phyloP scores from a whole-genome alignment of 805 yeast genomes.

The Starmerella cellae region DNA sequence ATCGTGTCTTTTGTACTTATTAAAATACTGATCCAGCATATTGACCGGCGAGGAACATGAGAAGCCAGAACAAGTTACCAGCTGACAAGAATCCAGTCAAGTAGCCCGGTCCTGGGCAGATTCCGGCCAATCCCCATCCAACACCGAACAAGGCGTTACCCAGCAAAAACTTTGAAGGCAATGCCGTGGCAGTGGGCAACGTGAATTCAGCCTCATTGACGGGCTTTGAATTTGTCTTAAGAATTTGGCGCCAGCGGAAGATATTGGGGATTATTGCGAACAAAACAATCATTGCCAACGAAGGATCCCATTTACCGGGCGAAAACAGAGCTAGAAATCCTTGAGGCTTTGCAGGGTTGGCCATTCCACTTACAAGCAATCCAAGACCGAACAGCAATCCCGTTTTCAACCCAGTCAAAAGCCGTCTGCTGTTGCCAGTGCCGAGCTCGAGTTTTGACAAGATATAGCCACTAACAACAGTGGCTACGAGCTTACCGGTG shows the following conservation, averaged over 20 bases:
- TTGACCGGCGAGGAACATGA: slow-evolving; percentile 2
- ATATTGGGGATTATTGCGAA: slow-evolving; percentile 37
- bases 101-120: slow-evolving; percentile 44
- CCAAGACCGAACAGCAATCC: slow-evolving; percentile 37
- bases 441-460: not conserved
- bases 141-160: slow-evolving; percentile 38
- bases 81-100: slow-evolving; percentile 19
- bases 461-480: slow-evolving; percentile 1
- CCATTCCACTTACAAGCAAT: slow-evolving; percentile 36
- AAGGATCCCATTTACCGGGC: slow-evolving; percentile 35
- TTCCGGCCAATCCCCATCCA: slow-evolving; percentile 42
- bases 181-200: slow-evolving; percentile 22
- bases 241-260: slow-evolving; percentile 7
- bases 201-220: slow-evolving; percentile 9
- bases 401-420: slow-evolving; percentile 5
- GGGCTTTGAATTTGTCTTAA: slow-evolving; percentile 3
- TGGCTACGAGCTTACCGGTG: not conserved
- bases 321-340: slow-evolving; percentile 35
- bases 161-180: slow-evolving; percentile 27
- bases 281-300: slow-evolving; percentile 33
- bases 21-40: not conserved
- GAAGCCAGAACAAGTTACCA: slow-evolving; percentile 7
- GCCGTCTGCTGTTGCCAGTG: not conserved
- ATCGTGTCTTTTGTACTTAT: too few relatives aligned
- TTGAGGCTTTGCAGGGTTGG: slow-evolving; percentile 32